Evolutionary conservation across 2,329 filamentous ascomycete species (phyloP).

Genomic region (Byssoonygena ceratinophila): DNA sequence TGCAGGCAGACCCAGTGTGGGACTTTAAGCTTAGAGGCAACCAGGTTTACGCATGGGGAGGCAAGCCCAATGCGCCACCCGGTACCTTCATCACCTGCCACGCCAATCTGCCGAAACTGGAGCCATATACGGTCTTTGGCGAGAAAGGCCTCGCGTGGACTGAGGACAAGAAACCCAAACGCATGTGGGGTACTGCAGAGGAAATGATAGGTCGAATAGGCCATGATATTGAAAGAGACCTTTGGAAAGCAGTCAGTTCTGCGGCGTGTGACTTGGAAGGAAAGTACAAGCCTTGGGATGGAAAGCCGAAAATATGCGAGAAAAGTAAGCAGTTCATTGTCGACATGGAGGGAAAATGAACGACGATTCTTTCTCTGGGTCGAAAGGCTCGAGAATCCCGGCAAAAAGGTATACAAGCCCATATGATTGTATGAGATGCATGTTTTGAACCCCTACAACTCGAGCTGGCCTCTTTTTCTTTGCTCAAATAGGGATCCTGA

Average conservation of each 20-base stretch:
- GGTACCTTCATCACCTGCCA: constrained; percentile 30
- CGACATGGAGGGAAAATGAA: constrained; percentile 14
- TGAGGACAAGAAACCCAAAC: constrained; percentile 28
- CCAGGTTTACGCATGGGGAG: constrained; percentile 14
- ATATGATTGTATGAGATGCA: too few relatives aligned
- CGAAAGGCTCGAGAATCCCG: not conserved
- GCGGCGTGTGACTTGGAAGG: constrained; percentile 31
- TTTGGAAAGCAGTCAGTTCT: constrained; percentile 35
- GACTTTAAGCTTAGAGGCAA: constrained; percentile 24
- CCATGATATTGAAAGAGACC: constrained; percentile 30
- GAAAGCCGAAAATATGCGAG: constrained; percentile 15
- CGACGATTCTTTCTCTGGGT: not conserved
- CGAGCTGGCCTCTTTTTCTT: not conserved
- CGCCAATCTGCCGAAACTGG: constrained; percentile 35
- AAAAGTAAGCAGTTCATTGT: constrained; percentile 16
- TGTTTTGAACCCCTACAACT: not conserved
- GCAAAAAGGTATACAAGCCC: too few relatives aligned
- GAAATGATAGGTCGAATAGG: constrained; percentile 30
- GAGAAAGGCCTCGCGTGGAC: constrained; percentile 30
- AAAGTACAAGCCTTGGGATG: constrained; percentile 16
- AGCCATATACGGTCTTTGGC: constrained; percentile 32
- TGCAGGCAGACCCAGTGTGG: constrained; percentile 27
- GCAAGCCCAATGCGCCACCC: constrained; percentile 18
- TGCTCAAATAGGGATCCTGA: not conserved
- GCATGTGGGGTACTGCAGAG: constrained; percentile 29